A percentile compares a stretch with the other conserved stretches of the same genome.
phyloP scores from a whole-genome alignment of 2,329 filamentous ascomycete genomes.

The Fragosphaeria purpurea region DNA sequence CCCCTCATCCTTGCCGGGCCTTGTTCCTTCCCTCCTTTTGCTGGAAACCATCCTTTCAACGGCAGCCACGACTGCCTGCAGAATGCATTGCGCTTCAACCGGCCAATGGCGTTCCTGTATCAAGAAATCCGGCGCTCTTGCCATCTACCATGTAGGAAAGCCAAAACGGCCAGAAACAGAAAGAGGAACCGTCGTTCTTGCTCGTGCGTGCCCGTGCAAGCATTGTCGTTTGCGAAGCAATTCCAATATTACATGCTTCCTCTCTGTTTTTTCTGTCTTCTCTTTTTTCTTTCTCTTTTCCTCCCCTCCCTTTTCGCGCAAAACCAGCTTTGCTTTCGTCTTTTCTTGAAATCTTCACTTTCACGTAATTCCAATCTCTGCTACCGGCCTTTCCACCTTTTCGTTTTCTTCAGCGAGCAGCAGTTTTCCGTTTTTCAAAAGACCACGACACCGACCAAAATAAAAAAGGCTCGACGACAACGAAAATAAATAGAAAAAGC shows the following conservation, averaged over 20 bases:
- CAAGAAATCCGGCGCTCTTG: conserved; percentile 2
- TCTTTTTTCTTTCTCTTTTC: neutral
- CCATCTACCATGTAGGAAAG: neutral
- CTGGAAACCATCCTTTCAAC: conserved; percentile 27
- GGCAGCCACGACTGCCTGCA: conserved; percentile 40
- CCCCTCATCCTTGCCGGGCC: conserved; percentile 2
- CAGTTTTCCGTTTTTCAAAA: no score
- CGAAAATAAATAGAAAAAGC: no score
- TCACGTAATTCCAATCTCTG: neutral
- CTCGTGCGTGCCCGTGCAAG: no score
- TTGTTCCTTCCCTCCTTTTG: conserved; percentile 4
- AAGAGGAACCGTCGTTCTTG: no score
- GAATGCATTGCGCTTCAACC: conserved; percentile 16
- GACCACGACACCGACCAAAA: no score
- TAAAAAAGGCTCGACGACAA: no score
- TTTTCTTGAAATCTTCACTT: neutral
- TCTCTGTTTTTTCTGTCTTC: neutral
- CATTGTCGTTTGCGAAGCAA: no score
- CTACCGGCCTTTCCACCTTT: neutral
- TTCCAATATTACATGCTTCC: no score
- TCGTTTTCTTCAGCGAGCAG: no score
- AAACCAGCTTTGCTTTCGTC: neutral
- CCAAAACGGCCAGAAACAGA: no score
- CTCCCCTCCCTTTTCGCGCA: neutral
- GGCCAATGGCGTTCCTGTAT: conserved; percentile 10